Evolutionary conservation across 1,284 basidiomycete genomes (phyloP), one percentile per base, ranked within the genome.

Genomic region (Pterulicium gracile): DNA sequence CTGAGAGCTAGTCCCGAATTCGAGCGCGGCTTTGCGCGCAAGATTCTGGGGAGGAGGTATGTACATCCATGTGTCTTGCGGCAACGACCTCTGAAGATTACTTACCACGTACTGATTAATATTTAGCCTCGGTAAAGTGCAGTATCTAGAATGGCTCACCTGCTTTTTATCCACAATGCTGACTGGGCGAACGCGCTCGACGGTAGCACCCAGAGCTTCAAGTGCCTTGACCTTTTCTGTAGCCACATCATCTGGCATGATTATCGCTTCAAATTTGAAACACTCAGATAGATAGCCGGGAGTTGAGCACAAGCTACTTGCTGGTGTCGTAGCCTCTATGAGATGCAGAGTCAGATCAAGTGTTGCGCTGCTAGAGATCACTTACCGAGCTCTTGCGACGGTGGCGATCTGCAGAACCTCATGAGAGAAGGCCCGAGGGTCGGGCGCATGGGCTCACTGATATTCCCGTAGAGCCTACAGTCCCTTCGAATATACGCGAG

Each of bases 401-500:
- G 88, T 96, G 0, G 96, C 94, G 42, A 98, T 39, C 36, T 39
- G 19, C n/a, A 7, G 19, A 39, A 4, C 19, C 5, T 4, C 36
- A 39, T 32, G n/a, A 10, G n/a, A 39, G 15, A 10, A 5, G n/a
- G 15, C 36, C 4, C n/a, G n/a, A 39, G 36, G 10, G 15, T 17
- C 36, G 19, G 19, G 36, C n/a, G n/a, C n/a, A 39, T 17, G n/a
- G 7, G 36, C 36, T 39, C 15, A 39, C 83, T 0, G 92, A 96
- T 47, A 98, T 98, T 1, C 95, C 96, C 0, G 96, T 98, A 2
- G 90, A 95, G 0, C 96, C 95, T 1, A 96, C 91, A 0, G 95
- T 98, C 0, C 96, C 96, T 63, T 99, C 96, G 51, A 98, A 98
- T 42, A 99, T 92, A 13, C 92, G 82, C 0, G 89, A 96, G 1